These are phyloP conservation scores for Tricholoma saponaceum DNA, from an alignment of 768 basidiomycete species.

Conservation along the genomic window DNA sequence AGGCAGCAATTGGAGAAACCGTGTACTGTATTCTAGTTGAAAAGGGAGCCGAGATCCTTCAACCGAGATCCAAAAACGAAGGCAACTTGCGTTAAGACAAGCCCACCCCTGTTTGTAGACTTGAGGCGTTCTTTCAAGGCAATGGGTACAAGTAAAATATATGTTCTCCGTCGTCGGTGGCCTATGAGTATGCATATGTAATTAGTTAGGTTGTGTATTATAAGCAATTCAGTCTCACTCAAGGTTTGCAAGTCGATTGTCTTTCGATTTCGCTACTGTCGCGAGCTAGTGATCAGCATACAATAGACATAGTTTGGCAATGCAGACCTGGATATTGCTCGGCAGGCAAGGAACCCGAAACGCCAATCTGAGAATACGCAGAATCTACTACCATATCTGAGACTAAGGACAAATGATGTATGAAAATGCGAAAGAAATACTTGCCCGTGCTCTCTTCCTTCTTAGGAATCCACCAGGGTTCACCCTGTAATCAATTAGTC, in stretches of 20 bases:
- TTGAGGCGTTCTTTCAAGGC: slow-evolving; percentile 40
- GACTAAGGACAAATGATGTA: background rate
- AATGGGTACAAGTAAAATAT: slow-evolving; percentile 36
- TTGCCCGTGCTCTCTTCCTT: background rate
- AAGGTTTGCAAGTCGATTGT: background rate
- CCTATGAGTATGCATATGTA: slow-evolving; percentile 7
- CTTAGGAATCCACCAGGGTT: slow-evolving; percentile 41
- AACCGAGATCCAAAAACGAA: slow-evolving; percentile 47
- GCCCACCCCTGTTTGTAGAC: slow-evolving; percentile 58
- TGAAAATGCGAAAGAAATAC: background rate
- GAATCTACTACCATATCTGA: background rate
- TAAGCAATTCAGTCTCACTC: background rate
- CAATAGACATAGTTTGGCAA: background rate
- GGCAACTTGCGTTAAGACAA: slow-evolving; percentile 59
- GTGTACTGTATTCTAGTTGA: slow-evolving; percentile 41
- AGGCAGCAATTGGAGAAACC: slow-evolving; percentile 40
- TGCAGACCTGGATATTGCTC: background rate
- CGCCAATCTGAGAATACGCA: background rate
- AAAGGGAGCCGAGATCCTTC: slow-evolving; percentile 23
- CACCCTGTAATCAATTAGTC: slow-evolving; percentile 25
- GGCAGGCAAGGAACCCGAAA: background rate
- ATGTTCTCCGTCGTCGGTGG: slow-evolving; percentile 12
- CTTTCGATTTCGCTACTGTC: background rate
- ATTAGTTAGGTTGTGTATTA: background rate
- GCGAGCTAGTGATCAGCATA: background rate